Evolutionary conservation across 441 rosid species (phyloP).

Genomic region (Erysimum cheiri): DNA sequence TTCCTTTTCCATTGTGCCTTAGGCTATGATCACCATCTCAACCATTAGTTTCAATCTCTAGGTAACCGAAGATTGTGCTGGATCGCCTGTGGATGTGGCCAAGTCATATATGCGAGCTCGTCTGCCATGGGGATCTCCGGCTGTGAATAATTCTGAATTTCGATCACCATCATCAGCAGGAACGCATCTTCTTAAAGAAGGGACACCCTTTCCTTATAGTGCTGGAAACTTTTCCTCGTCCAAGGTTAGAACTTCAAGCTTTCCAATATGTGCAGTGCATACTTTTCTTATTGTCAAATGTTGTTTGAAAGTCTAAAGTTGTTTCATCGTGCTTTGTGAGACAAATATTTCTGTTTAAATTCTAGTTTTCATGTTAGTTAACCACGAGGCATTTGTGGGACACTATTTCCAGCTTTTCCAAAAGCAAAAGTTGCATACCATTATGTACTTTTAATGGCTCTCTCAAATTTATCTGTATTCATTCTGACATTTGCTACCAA

Average conservation of each 20-base stretch:
- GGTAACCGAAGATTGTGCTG: conserved; percentile 61
- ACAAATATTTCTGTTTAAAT: conserved; percentile 18
- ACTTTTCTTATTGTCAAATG: conserved; percentile 30
- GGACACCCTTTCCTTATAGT: conserved; percentile 43
- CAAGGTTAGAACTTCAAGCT: conserved; percentile 53
- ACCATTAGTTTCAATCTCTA: conserved; percentile 38
- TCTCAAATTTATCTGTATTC: neutral
- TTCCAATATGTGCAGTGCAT: conserved; percentile 22
- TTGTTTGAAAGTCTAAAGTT: conserved; percentile 18
- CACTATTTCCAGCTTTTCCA: conserved; percentile 7
- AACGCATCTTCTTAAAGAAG: conserved; percentile 59
- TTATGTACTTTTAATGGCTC: conserved; percentile 5
- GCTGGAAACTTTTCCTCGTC: conserved; percentile 50
- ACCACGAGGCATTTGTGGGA: conserved; percentile 35
- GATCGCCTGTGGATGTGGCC: conserved; percentile 85
- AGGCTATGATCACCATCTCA: conserved; percentile 37
- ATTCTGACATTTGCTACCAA: conserved; percentile 40
- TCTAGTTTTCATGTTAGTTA: conserved; percentile 29
- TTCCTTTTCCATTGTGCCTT: conserved; percentile 37
- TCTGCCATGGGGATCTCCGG: conserved; percentile 78
- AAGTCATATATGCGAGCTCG: conserved; percentile 82
- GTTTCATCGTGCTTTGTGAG: conserved; percentile 1
- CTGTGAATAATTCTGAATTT: conserved; percentile 47
- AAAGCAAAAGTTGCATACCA: conserved; percentile 25
- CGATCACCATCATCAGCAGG: conserved; percentile 55